These are phyloP conservation scores for Trifolium fragiferum DNA, from an alignment of 306 rosid species.

Conservation along the genomic window DNA sequence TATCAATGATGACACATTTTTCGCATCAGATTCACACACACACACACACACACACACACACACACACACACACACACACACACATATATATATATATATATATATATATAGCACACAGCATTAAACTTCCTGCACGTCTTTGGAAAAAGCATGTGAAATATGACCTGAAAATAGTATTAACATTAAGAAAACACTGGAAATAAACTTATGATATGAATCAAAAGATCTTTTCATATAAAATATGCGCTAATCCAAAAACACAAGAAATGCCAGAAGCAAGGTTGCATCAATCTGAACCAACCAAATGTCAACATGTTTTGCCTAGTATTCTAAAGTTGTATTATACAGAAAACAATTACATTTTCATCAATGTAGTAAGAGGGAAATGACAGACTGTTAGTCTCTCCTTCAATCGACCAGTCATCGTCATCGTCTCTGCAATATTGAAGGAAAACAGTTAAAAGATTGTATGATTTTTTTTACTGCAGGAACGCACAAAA, in stretches of 20 bases:
- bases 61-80: too few species aligned
- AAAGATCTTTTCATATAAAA: constrained; percentile 17
- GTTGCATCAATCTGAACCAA: constrained; percentile 35
- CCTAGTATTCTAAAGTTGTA: constrained; percentile 35
- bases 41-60: too few species aligned
- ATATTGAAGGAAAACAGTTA: constrained; percentile 43
- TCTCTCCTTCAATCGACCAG: constrained; percentile 87
- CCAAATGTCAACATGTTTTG: constrained; percentile 25
- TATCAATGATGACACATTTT: constrained; percentile 18
- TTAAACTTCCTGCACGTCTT: constrained; percentile 6
- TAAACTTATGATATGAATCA: constrained; percentile 24
- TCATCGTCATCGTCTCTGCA: constrained; percentile 97
- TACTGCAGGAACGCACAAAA: constrained; percentile 30
- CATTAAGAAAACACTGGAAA: constrained; percentile 31
- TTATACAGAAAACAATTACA: constrained; percentile 58
- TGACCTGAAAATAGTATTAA: constrained; percentile 23
- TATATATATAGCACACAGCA: not conserved
- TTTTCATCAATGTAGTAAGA: constrained; percentile 98
- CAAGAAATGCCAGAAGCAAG: constrained; percentile 36
- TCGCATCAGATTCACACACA: constrained; percentile 26
- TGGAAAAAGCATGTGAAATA: not conserved
- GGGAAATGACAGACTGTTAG: constrained; percentile 81
- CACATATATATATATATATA: too few species aligned
- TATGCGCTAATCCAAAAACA: constrained; percentile 2
- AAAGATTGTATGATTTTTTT: constrained; percentile 29